Conservation (phyloP, 208 protist species). For the Histomonas meleagridis region DNA sequence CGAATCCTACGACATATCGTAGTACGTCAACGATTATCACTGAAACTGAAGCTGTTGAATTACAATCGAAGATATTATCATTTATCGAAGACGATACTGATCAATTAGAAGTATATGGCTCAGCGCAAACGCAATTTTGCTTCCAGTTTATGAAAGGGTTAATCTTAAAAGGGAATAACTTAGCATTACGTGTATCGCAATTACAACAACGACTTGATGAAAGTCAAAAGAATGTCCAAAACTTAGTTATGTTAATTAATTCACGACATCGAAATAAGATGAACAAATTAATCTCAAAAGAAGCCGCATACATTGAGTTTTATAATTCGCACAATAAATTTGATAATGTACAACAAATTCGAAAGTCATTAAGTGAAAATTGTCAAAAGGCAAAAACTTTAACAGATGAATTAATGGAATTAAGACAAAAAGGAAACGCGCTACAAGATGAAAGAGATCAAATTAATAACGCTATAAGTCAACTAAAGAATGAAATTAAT, state of each 20-base stretch:
- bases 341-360: neutral
- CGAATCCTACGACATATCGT: neutral
- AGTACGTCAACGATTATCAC: neutral
- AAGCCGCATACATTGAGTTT: neutral
- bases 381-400: neutral
- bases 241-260: neutral
- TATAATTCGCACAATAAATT: neutral
- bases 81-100: neutral
- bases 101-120: neutral
- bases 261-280: neutral
- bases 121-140: neutral
- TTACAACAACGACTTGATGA: neutral
- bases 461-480: neutral
- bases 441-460: neutral
- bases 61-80: neutral
- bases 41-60: neutral
- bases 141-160: constrained; percentile 25
- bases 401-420: neutral
- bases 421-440: neutral
- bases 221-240: neutral
- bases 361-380: neutral
- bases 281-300: neutral
- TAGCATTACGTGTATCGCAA: neutral
- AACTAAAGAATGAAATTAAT: neutral
- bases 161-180: neutral